Percentiles rank a stretch among this genome's conserved stretches.
These are phyloP conservation scores for Rhododendron ferrugineum DNA, from an alignment of 148 eudicot genomes.

Conservation along the genomic window DNA sequence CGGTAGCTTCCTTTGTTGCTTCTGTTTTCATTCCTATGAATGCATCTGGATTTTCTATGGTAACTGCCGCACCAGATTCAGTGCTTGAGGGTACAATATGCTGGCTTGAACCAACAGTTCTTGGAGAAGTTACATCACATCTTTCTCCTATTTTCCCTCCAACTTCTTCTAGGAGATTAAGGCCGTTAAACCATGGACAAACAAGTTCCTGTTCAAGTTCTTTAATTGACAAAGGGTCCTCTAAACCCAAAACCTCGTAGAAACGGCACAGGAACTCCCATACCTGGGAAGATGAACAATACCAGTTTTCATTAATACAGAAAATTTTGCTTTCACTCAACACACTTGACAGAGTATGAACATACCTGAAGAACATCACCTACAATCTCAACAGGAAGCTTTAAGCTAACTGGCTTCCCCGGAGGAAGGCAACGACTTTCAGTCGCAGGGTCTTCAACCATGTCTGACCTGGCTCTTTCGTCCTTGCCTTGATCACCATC, in stretches of 20 bases:
- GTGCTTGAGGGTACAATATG: slow-evolving; percentile 29
- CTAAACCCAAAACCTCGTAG: slow-evolving; percentile 38
- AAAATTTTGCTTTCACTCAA: not conserved
- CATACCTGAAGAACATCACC: slow-evolving; percentile 64
- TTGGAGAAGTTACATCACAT: slow-evolving; percentile 20
- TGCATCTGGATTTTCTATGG: slow-evolving; percentile 20
- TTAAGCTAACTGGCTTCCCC: slow-evolving; percentile 41
- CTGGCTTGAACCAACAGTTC: slow-evolving; percentile 21
- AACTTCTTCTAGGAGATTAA: slow-evolving; percentile 16
- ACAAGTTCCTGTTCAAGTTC: slow-evolving; percentile 55
- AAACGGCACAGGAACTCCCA: slow-evolving; percentile 46
- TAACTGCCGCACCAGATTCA: slow-evolving; percentile 26
- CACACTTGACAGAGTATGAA: not conserved
- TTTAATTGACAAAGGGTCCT: slow-evolving; percentile 28
- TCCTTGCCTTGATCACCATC: slow-evolving; percentile 26
- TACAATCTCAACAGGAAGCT: slow-evolving; percentile 42
- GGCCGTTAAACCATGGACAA: slow-evolving; percentile 37
- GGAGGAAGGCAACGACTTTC: slow-evolving; percentile 23
- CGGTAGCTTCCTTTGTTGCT: slow-evolving; percentile 22
- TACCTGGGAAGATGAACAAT: slow-evolving; percentile 30
- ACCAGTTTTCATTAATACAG: not conserved
- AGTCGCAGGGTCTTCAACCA: slow-evolving; percentile 15
- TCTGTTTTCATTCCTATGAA: slow-evolving; percentile 28
- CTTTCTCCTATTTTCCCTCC: slow-evolving; percentile 18
- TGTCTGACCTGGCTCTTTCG: slow-evolving; percentile 14